Evolutionary conservation across 73 alveolate species (phyloP).

Genomic region (Paramecium pentaurelia): DNA sequence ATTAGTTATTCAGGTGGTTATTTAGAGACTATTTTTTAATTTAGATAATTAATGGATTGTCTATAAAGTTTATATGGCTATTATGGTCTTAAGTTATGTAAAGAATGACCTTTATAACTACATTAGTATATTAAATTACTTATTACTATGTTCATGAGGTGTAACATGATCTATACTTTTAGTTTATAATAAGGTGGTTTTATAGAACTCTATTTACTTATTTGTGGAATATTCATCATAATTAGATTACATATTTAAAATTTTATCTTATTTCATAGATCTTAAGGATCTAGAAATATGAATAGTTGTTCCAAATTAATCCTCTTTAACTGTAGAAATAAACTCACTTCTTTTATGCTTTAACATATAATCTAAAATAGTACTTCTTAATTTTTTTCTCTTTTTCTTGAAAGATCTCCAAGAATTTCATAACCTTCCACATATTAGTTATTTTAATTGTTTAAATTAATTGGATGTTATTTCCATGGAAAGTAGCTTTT

Average conservation of each 20-base stretch:
- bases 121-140: neutral
- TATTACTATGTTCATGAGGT: conserved; percentile 35
- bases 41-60: neutral
- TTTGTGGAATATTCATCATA: conserved; percentile 43
- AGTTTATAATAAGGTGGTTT: neutral
- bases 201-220: neutral
- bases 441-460: conserved; percentile 10
- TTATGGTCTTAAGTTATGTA: conserved; percentile 18
- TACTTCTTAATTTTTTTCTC: conserved; percentile 18
- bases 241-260: neutral
- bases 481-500: neutral
- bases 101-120: neutral
- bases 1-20: neutral
- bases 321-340: neutral
- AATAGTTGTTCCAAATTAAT: conserved; percentile 9
- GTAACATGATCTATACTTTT: conserved; percentile 32
- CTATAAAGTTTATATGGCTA: neutral
- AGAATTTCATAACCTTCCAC: neutral
- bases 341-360: conserved; percentile 26
- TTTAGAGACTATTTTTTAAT: neutral
- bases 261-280: conserved; percentile 44
- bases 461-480: neutral
- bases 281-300: conserved; percentile 24
- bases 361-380: neutral
- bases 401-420: conserved; percentile 35